Evolutionary conservation across 1,284 basidiomycete species (phyloP), one percentile per base, ranked within the genome.

Genomic region (Xerocomus minutiporus): DNA sequence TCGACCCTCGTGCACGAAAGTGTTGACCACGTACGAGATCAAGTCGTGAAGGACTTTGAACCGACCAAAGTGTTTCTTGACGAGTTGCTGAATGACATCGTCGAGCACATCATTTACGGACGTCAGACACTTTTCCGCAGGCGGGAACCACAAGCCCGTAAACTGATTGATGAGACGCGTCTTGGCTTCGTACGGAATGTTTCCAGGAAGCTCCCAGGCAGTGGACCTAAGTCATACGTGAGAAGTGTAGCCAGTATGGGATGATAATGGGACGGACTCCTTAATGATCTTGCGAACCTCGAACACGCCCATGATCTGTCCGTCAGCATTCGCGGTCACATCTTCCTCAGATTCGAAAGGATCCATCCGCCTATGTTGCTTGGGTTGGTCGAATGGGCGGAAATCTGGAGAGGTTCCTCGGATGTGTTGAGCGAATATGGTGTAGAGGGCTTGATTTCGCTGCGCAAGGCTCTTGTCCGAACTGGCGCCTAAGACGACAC

Each of bases 161-260:
- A 73, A 76, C 17, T 61, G 57, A 5, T 61, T 55, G 12, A 81
- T 73, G 35, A 82, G 70, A 6, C 58, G 63, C 28, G 66, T 69
- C 38, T 75, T 79, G 1, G 78, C 78, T 35, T 76, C 75, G 45
- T 76, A 81, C 0, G 80, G 81, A 32, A 80, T 64, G 46, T 79
- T 71, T 4, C 69, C 67, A 0, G 78, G 78, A 5, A 82, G 71
- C 50, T 82, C 79, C 81, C 80, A 82, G 3, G 66, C 70, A 4
- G 70, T 75, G 8, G 72, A 72, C 2, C 80, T 82, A 54, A n/a
- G 13, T 42, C 12, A n/a, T 42, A n/a, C 3, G 4, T 61, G 0
- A 57, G 44, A 26, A 17, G 25, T 34, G 6, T 8, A 38, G 28
- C 13, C 8, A 25, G 9, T 4, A 25, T 20, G 1, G 4, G 11